phyloP scores from a whole-genome alignment of 2,329 filamentous ascomycete genomes.

The Phialocephala subalpina region DNA sequence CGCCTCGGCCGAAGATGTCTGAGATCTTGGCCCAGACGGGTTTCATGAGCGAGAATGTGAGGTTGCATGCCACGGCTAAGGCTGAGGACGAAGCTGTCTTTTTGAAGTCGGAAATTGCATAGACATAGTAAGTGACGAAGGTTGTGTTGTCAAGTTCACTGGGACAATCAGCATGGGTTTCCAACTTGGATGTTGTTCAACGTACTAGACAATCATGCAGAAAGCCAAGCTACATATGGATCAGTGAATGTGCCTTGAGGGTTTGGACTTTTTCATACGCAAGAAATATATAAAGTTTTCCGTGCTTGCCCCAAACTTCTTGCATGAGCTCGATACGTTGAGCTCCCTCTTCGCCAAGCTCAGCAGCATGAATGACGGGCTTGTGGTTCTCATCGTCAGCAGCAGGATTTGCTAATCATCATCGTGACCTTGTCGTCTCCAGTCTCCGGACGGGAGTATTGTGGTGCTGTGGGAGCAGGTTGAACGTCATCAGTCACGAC shows the following conservation, averaged over 20 bases:
- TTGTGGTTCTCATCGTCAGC: neutral
- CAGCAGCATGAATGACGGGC: neutral
- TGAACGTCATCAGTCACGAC: neutral
- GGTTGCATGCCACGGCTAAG: constrained; percentile 1
- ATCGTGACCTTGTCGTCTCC: neutral
- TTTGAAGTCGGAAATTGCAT: constrained; percentile 5
- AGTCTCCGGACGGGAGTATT: neutral
- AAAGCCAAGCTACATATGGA: neutral
- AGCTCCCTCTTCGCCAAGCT: constrained; percentile 3
- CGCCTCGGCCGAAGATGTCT: constrained; percentile 3
- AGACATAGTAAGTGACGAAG: constrained; percentile 5
- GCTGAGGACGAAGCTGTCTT: neutral
- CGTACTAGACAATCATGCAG: constrained; percentile 10
- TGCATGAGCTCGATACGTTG: constrained; percentile 11
- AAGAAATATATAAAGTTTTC: constrained; percentile 2
- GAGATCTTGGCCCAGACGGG: constrained; percentile 9
- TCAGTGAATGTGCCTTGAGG: neutral
- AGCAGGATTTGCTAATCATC: neutral
- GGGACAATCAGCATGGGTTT: neutral
- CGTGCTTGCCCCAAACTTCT: constrained; percentile 12
- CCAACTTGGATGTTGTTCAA: neutral
- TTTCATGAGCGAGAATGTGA: constrained; percentile 5
- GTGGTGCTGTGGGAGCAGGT: neutral
- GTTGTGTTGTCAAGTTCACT: constrained; percentile 7
- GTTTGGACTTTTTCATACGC: neutral